Conservation (phyloP, 2,329 filamentous ascomycete species). For the Aschersonia sp. region DNA sequence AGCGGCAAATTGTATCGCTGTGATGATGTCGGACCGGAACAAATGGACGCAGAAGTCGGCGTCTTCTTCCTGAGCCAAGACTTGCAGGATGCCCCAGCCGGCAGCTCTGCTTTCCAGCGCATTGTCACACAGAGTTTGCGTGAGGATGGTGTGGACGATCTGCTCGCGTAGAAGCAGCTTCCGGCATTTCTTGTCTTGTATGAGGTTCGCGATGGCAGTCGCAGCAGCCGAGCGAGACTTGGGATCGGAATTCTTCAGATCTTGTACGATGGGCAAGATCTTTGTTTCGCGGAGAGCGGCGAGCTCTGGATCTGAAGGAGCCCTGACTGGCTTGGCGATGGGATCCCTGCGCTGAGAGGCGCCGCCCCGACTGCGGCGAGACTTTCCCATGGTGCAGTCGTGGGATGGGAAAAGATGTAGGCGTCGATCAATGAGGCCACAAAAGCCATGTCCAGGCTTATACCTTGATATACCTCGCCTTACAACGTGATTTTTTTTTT, state of each 20-base stretch:
- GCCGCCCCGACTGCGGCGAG: conserved; percentile 36
- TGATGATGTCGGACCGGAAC: conserved; percentile 45
- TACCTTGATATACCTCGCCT: too few species aligned
- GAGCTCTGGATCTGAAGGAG: conserved; percentile 48
- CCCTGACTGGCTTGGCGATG: conserved; percentile 42
- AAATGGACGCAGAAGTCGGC: conserved; percentile 53
- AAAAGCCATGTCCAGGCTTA: too few species aligned
- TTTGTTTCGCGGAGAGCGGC: conserved; percentile 46
- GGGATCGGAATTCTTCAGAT: conserved; percentile 43
- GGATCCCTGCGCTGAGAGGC: conserved; percentile 36
- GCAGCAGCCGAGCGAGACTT: conserved; percentile 46
- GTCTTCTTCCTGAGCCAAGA: conserved; percentile 48
- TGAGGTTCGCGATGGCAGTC: conserved; percentile 43
- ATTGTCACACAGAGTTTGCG: conserved; percentile 48
- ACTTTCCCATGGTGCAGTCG: conserved; percentile 38
- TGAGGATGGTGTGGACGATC: conserved; percentile 47
- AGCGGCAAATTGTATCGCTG: conserved; percentile 42
- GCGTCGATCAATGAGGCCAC: too few species aligned
- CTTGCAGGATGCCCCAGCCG: conserved; percentile 52
- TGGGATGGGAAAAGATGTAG: neutral
- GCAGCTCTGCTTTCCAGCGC: conserved; percentile 48
- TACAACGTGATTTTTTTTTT: too few species aligned
- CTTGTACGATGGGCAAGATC: conserved; percentile 47
- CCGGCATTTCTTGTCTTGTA: conserved; percentile 45
- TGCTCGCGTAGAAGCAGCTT: conserved; percentile 54